Evolutionary conservation across 2,329 filamentous ascomycete species (phyloP), one percentile per base, ranked within the genome.

Genomic region (Aspergillus pseudoterreus): DNA sequence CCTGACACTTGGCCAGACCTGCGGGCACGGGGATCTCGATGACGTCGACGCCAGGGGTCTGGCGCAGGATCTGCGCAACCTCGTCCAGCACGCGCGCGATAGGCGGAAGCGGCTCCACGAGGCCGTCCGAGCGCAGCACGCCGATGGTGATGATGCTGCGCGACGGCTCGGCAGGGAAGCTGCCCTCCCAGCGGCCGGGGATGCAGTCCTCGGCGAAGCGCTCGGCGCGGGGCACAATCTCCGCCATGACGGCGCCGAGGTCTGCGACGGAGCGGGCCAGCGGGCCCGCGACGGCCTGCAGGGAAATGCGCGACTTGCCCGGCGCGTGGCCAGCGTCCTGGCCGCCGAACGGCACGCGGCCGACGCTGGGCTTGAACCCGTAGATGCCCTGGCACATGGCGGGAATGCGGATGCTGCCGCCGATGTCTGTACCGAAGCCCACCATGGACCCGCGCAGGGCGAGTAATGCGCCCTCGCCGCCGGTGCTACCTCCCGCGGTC

Each of bases 391-490:
- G 74, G 47, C 77, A 79, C 71, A 79, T 77, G 1, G 78, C 76
- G 0, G 75, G 75, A 6, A 77, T 63, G 2, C 75, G 68, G 43
- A 76, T 73, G 42, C 71, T 74, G 19, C 75, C 75, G 6, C 72
- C 74, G 43, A 86, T 77, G 66, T 87, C 84, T 0, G 84, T 86
- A 0, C 82, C 83, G 11, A 86, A 74, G 1, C 85, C 85, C 1
- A 87, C 60, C 47, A 82, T 73, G 30, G 74, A 79, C 0, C 83
- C 83, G 24, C 76, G 74, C 72, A 86, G 77, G 4, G 78, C 79
- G 17, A 86, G 59, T 9, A 86, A 66, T 0, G 79, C 82, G 0
- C 78, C 83, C 63, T 87, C 84, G 11, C 86, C 86, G 10, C 86
- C 86, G 0, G 81, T 83, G 9, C 79, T 82, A 2, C 87, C 86